Evolutionary conservation across 1,284 basidiomycete species (phyloP).

Genomic region (Meripilus lineatus): DNA sequence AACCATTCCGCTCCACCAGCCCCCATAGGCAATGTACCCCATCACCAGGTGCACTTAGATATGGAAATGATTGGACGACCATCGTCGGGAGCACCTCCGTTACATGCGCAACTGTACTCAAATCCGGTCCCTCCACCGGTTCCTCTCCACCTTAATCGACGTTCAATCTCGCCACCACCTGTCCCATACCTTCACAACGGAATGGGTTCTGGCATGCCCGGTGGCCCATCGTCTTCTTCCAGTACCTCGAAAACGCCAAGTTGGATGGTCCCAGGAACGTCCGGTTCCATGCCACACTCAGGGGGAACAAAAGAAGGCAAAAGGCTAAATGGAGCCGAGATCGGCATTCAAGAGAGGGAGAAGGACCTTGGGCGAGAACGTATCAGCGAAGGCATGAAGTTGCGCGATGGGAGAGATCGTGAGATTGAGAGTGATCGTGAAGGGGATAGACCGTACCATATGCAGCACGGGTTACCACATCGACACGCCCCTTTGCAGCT

Average conservation of each 20-base stretch:
- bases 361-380: constrained; percentile 19
- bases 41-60: background rate
- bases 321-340: constrained; percentile 25
- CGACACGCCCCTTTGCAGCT: constrained; percentile 11
- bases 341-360: constrained; percentile 24
- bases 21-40: background rate
- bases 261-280: background rate
- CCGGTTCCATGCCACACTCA: background rate
- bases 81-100: background rate
- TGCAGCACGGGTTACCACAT: constrained; percentile 15
- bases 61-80: background rate
- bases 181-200: background rate
- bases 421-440: constrained; percentile 15
- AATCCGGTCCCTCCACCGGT: background rate
- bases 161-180: background rate
- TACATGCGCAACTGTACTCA: background rate
- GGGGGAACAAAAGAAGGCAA: constrained; percentile 7
- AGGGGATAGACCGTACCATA: constrained; percentile 14
- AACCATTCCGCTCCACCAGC: background rate
- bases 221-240: background rate
- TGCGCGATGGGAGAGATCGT: constrained; percentile 13
- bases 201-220: background rate
- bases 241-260: background rate
- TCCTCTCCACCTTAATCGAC: background rate
- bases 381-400: constrained; percentile 16